A percentile compares a stretch with the other conserved stretches of the same genome.
These are phyloP conservation scores for Wickerhamia fluorescens DNA, from an alignment of 805 yeast genomes.

Conservation along the genomic window DNA sequence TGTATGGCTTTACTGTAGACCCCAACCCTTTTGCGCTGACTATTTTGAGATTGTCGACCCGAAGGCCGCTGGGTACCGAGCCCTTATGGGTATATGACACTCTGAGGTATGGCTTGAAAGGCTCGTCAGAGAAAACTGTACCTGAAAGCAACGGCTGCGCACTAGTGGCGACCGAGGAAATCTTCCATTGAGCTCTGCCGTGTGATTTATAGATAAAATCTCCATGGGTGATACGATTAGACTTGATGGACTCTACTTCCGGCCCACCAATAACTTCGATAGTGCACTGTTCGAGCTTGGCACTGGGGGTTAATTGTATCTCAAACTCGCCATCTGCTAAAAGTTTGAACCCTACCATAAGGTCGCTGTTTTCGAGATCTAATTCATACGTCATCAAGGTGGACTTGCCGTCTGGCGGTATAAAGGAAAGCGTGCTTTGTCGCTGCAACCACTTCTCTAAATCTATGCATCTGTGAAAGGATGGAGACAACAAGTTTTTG, in stretches of 20 bases:
- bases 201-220: constrained; percentile 53
- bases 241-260: constrained; percentile 31
- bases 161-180: constrained; percentile 53
- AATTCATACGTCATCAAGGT: constrained; percentile 56
- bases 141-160: constrained; percentile 65
- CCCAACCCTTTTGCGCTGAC: constrained; percentile 50
- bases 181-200: constrained; percentile 60
- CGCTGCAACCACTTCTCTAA: constrained; percentile 41
- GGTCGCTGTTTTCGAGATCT: constrained; percentile 48
- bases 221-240: constrained; percentile 67
- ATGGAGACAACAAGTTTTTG: constrained; percentile 43
- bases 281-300: constrained; percentile 25
- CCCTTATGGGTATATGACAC: constrained; percentile 59
- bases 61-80: constrained; percentile 66
- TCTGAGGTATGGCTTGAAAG: constrained; percentile 25
- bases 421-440: constrained; percentile 51
- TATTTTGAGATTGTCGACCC: constrained; percentile 58
- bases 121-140: constrained; percentile 13
- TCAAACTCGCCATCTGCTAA: constrained; percentile 49
- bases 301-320: constrained; percentile 25
- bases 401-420: constrained; percentile 85
- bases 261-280: constrained; percentile 19
- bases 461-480: constrained; percentile 67
- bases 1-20: constrained; percentile 67
- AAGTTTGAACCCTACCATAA: constrained; percentile 43